Evolutionary conservation across 2,329 filamentous ascomycete species (phyloP), one percentile per base, ranked within the genome.

Genomic region (Teratosphaeria gauchensis): DNA sequence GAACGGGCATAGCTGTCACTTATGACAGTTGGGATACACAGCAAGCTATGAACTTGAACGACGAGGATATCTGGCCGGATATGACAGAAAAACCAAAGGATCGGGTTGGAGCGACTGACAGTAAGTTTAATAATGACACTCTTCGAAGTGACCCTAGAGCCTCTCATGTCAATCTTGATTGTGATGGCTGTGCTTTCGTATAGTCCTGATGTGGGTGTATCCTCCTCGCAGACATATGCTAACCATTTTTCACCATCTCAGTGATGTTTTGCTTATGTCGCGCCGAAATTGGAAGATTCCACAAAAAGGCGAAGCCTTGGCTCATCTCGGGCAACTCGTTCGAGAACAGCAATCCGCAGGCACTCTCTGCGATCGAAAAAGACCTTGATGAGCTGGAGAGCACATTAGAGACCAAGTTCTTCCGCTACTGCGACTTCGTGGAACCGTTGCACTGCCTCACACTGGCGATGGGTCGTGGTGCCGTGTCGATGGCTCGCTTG

Each of bases 81-180:
- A 81, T 78, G 62, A 76, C 71, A 2, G 70, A 77, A 2, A 69
- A 75, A 1, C 83, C 83, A 0, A 62, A 71, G 1, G 74, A 80
- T 51, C 77, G 78, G 4, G 69, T 76, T 7, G 82, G 80, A 0
- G 69, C 80, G 0, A 85, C 83, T 0, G 84, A 86, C 7, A 74
- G 42, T 48, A 48, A 48, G 42, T 48, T n/a, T n/a, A 11, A 19
- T 16, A 48, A 19, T 21, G n/a, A 21, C 19, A 3, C 33, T 35
- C 33, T 35, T 7, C 33, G 9, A 2, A 6, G 7, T 9, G 2
- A 11, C 33, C 33, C 2, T 11, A 11, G 8, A 14, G 14, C 24
- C 2, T 28, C 24, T 42, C 12, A 42, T 14, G 2, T 16, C 35
- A 42, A 42, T 42, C 35, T 16, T 16, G 35, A 14, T 28, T 28